phyloP scores from a whole-genome alignment of 208 protist species.

The Trichomonas vaginalis region DNA sequence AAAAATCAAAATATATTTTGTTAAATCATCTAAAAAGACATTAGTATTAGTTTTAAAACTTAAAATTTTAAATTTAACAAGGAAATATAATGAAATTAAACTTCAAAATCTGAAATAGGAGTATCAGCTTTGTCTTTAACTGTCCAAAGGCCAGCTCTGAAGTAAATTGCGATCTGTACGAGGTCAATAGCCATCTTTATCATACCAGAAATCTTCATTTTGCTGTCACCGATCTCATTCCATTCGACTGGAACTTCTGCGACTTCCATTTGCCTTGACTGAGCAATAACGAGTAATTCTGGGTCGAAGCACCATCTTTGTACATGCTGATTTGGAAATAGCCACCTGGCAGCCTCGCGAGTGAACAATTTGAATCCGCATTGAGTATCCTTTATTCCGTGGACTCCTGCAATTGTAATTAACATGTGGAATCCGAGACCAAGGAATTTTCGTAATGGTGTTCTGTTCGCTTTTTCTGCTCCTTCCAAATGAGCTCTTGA shows the following conservation, averaged over 20 bases:
- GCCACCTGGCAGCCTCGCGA: not conserved
- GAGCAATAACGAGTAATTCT: conserved; percentile 28
- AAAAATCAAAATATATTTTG: too few relatives aligned
- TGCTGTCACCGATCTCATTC: conserved; percentile 25
- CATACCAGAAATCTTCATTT: conserved; percentile 15
- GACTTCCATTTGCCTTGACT: not conserved
- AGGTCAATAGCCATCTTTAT: not conserved
- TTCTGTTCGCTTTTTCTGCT: not conserved
- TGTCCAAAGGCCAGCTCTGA: not conserved
- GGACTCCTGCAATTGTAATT: not conserved
- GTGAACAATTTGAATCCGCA: conserved; percentile 35
- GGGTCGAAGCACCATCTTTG: conserved; percentile 31
- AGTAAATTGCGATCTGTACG: not conserved
- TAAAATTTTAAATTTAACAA: too few relatives aligned
- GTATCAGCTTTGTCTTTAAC: not conserved
- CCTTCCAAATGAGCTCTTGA: not conserved
- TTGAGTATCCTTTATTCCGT: conserved; percentile 25
- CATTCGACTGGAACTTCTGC: conserved; percentile 25
- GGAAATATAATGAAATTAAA: too few relatives aligned
- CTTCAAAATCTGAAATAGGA: not conserved
- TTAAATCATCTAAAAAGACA: too few relatives aligned
- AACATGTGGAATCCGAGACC: conserved; percentile 22
- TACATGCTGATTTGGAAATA: conserved; percentile 30
- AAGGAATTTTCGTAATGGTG: conserved; percentile 23
- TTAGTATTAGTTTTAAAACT: too few relatives aligned